Percentiles rank a stretch among this genome's conserved stretches.
phyloP scores from a whole-genome alignment of 2,329 filamentous ascomycete genomes.

The Cercospora canescens region DNA sequence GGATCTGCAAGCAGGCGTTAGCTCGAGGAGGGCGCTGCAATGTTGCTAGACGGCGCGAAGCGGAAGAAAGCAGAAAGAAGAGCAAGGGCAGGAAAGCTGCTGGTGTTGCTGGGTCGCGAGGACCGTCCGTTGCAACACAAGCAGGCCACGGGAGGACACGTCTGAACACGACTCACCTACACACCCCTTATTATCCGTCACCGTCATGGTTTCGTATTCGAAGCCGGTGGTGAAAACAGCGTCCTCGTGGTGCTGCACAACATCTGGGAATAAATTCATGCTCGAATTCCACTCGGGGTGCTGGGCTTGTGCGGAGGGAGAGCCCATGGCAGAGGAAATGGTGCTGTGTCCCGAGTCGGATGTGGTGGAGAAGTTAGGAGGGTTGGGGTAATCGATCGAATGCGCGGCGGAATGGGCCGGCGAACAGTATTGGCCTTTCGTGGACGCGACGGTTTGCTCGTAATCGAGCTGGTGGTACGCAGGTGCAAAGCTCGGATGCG shows the following conservation, averaged over 20 bases:
- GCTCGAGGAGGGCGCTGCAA: not conserved
- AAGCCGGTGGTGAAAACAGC: constrained; percentile 60
- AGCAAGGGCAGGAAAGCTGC: too few relatives aligned
- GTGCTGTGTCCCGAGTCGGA: constrained; percentile 52
- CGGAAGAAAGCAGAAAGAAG: not conserved
- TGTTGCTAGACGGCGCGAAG: not conserved
- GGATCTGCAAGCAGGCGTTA: constrained; percentile 49
- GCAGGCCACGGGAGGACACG: constrained; percentile 1
- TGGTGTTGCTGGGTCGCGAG: not conserved
- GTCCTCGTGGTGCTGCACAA: constrained; percentile 60
- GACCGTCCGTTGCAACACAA: too few relatives aligned
- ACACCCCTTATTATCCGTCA: constrained; percentile 49
- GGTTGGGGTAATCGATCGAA: constrained; percentile 46
- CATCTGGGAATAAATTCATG: constrained; percentile 59
- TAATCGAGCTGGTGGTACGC: constrained; percentile 39
- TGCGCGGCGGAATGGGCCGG: constrained; percentile 46
- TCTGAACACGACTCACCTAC: constrained; percentile 48
- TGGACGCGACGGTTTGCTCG: constrained; percentile 38
- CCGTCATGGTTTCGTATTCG: constrained; percentile 51
- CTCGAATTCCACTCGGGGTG: constrained; percentile 56
- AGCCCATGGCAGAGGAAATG: constrained; percentile 53
- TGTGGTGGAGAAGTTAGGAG: constrained; percentile 48
- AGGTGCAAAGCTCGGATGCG: constrained; percentile 35
- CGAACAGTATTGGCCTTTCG: constrained; percentile 45
- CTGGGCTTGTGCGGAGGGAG: constrained; percentile 61